Evolutionary conservation across 23 red algal species (phyloP), one percentile per base, ranked within the genome.

Genomic region (Gracilaria gracilis): DNA sequence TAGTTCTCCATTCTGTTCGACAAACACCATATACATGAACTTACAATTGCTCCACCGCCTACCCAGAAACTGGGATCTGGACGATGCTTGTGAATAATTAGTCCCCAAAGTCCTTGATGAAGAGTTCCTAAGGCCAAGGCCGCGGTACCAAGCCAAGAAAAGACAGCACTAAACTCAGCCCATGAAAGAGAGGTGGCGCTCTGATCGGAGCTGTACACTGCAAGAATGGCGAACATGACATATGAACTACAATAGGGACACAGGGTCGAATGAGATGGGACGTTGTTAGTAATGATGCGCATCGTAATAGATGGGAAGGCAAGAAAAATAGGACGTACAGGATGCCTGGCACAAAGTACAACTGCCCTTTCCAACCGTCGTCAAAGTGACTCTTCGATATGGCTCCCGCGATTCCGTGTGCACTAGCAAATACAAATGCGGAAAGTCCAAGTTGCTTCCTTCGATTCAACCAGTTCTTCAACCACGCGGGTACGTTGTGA

Each of bases 401-500:
- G 2, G 90, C 90, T 13, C 80, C 90, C 15, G 81, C 80, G n/a
- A 95, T 86, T 24, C 58, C 73, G 58, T 95, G 92, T 0, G 82
- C 55, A 50, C 58, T 54, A 37, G 54, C 69, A 61, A 88, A 88
- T 25, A 61, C 37, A 70, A 95, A 95, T 14, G 80, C 83, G 31
- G 79, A 47, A 47, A 95, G 62, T 35, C 92, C 92, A 33, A 95
- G 83, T 49, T 95, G 66, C 65, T 95, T 95, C 24, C 92, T 48
- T 12, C 48, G 24, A 48, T 87, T 75, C n/a, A 95, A 38, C 92
- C 92, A 95, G 39, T 73, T n/a, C 20, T 39, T 86, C 37, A 95
- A 66, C 67, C 47, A 81, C 19, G 1, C 61, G 23, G 67, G 67
- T 7, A 95, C 57, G 15, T 28, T 4, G 1, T 25, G 12, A 9